phyloP scores from a whole-genome alignment of 2,329 filamentous ascomycete genomes.

The Fusarium algeriense region DNA sequence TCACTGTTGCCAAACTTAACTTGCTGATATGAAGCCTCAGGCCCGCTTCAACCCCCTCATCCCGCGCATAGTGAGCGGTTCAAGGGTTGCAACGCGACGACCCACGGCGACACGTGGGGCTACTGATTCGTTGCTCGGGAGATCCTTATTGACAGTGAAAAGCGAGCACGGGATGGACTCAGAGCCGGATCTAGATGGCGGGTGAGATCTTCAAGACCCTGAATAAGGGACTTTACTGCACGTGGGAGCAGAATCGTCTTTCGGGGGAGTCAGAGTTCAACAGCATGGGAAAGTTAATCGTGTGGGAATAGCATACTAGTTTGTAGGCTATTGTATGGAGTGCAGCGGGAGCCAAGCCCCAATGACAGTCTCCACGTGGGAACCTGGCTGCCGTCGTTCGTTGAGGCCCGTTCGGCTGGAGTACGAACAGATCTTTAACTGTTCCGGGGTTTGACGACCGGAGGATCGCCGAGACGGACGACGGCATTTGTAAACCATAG shows the following conservation, averaged over 20 bases:
- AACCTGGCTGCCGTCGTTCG: constrained; percentile 30
- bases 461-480: not conserved
- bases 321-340: constrained; percentile 20
- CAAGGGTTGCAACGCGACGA: constrained; percentile 26
- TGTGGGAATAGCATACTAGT: constrained; percentile 1
- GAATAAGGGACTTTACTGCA: constrained; percentile 10
- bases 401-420: constrained; percentile 5
- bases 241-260: constrained; percentile 23
- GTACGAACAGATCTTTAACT: not conserved
- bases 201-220: constrained; percentile 2
- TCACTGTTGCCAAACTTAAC: constrained; percentile 25
- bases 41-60: constrained; percentile 31
- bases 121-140: constrained; percentile 45
- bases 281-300: constrained; percentile 8
- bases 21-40: constrained; percentile 25
- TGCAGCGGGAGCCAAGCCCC: constrained; percentile 28
- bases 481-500: not conserved
- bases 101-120: constrained; percentile 46
- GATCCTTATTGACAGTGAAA: constrained; percentile 20
- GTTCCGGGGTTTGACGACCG: constrained; percentile 12
- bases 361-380: constrained; percentile 45
- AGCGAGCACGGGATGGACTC: constrained; percentile 16
- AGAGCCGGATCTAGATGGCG: constrained; percentile 14
- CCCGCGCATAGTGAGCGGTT: constrained; percentile 3
- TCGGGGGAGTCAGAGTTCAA: not conserved